Evolutionary conservation across 148 eudicot species (phyloP).

Genomic region (Rhododendron henanense): DNA sequence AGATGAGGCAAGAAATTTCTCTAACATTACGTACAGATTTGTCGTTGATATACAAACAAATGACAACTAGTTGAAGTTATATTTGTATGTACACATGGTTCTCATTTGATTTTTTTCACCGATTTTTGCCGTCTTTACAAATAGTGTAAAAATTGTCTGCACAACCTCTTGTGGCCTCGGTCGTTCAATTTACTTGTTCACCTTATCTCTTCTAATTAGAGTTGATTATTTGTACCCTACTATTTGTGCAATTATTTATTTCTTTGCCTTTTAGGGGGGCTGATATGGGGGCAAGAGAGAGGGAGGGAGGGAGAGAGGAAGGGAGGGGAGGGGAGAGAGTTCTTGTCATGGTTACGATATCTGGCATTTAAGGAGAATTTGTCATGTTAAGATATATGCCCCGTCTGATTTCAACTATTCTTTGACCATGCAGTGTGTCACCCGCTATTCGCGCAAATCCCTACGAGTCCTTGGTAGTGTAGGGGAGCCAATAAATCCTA

Average conservation of each 20-base stretch:
- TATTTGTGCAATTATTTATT: neutral
- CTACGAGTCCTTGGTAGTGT: constrained; percentile 96
- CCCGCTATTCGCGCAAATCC: constrained; percentile 92
- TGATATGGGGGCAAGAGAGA: neutral
- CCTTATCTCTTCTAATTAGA: neutral
- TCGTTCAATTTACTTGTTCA: neutral
- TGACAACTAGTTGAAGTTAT: neutral
- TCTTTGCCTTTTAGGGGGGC: neutral
- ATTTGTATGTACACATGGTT: neutral
- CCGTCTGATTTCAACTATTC: constrained; percentile 2
- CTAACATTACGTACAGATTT: constrained; percentile 9
- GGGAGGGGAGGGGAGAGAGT: neutral
- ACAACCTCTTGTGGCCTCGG: neutral
- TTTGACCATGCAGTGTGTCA: constrained; percentile 61
- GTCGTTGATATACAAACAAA: neutral
- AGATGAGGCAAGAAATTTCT: constrained; percentile 51
- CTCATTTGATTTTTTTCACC: neutral
- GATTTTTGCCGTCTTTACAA: neutral
- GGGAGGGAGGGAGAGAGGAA: neutral
- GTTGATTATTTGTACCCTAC: neutral
- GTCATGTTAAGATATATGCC: neutral
- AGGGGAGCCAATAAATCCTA: constrained; percentile 99
- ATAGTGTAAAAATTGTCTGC: neutral
- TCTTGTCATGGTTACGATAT: neutral
- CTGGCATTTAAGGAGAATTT: neutral